phyloP scores from a whole-genome alignment of 1,284 basidiomycete genomes.

The Microbotryum lychnidis-dioicae region DNA sequence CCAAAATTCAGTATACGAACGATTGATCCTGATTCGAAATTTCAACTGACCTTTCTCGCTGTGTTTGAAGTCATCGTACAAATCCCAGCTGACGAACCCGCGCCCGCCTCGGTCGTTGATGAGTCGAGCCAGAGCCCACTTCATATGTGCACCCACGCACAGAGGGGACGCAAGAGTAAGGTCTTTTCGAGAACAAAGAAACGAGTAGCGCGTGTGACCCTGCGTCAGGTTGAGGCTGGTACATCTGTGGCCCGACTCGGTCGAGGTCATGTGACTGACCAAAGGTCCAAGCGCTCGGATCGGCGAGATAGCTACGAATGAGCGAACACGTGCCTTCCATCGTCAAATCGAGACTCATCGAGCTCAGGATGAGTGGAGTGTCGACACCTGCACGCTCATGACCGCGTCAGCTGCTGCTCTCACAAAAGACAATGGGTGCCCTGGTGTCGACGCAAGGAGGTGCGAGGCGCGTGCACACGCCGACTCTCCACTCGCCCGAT shows the following conservation, averaged over 20 bases:
- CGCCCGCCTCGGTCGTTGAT: constrained; percentile 27
- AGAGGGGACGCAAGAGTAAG: constrained; percentile 69
- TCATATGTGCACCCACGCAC: constrained; percentile 54
- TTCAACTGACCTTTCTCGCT: constrained; percentile 15
- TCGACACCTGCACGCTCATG: constrained; percentile 51
- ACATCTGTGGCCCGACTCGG: background rate
- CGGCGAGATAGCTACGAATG: constrained; percentile 59
- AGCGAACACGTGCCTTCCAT: constrained; percentile 60
- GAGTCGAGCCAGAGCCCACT: constrained; percentile 33
- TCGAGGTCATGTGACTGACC: constrained; percentile 7
- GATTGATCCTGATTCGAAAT: too few species aligned
- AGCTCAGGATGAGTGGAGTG: constrained; percentile 80
- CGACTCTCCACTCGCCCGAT: background rate
- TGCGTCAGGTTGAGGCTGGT: too few species aligned
- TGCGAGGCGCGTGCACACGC: background rate
- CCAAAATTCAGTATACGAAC: background rate
- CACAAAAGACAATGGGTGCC: background rate
- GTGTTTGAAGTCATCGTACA: constrained; percentile 22
- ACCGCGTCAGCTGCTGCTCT: background rate
- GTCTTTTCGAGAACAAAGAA: constrained; percentile 43
- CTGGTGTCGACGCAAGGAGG: background rate
- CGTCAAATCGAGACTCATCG: constrained; percentile 72
- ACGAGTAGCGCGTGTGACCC: background rate
- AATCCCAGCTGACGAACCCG: constrained; percentile 31
- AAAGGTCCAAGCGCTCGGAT: constrained; percentile 12